These are phyloP conservation scores for Phaffomyces thermotolerans DNA, from an alignment of 805 yeast genomes.

Conservation along the genomic window DNA sequence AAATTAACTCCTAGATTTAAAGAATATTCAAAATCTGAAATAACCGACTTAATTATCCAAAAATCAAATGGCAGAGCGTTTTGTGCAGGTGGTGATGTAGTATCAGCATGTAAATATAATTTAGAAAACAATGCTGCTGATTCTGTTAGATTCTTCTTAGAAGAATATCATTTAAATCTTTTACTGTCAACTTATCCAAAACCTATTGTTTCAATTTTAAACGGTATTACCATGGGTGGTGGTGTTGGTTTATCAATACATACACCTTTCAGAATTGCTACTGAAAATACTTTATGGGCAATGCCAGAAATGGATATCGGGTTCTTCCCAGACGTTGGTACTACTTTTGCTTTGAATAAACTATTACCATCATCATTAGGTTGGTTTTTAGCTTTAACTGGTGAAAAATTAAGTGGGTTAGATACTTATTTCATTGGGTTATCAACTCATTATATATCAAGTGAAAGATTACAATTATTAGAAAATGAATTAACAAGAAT, in stretches of 20 bases:
- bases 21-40: constrained; percentile 67
- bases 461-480: constrained; percentile 54
- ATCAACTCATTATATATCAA: constrained; percentile 84
- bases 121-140: constrained; percentile 35
- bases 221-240: constrained; percentile 97
- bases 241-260: constrained; percentile 92
- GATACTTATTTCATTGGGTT: constrained; percentile 81
- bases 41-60: constrained; percentile 59
- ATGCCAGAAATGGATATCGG: constrained; percentile 99
- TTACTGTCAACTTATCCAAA: constrained; percentile 74
- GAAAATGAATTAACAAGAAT: constrained; percentile 51
- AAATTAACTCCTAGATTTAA: constrained; percentile 63
- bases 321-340: constrained; percentile 93
- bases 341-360: constrained; percentile 81
- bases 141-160: constrained; percentile 61
- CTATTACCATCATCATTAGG: constrained; percentile 74
- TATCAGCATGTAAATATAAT: constrained; percentile 63
- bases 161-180: constrained; percentile 78
- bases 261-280: constrained; percentile 88
- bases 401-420: constrained; percentile 65
- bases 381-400: constrained; percentile 79
- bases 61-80: constrained; percentile 57
- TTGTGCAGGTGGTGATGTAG: constrained; percentile 97
- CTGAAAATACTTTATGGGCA: constrained; percentile 84
- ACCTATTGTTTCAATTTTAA: constrained; percentile 79